A percentile compares a stretch with the other conserved stretches of the same genome.
These are phyloP conservation scores for Penicillium longicatenatum DNA, from an alignment of 495 filamentous ascomycete genomes.

Conservation along the genomic window DNA sequence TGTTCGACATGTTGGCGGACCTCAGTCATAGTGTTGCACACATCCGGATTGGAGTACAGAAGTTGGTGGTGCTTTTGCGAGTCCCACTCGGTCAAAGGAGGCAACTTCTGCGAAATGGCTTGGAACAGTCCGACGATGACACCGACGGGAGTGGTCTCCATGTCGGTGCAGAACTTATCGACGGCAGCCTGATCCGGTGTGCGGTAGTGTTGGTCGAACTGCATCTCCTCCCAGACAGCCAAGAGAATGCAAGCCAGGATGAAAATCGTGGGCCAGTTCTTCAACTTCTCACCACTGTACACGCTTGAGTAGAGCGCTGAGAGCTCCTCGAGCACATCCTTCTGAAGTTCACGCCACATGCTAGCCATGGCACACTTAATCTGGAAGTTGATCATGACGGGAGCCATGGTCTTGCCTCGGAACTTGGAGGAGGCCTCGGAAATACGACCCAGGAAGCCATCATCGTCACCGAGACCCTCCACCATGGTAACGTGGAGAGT, in stretches of 20 bases:
- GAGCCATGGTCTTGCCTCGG: slow-evolving; percentile 83
- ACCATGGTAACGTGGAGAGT: slow-evolving; percentile 91
- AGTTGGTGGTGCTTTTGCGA: slow-evolving; percentile 82
- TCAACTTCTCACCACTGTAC: slow-evolving; percentile 89
- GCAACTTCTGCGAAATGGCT: slow-evolving; percentile 92
- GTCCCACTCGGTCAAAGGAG: slow-evolving; percentile 88
- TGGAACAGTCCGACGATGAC: slow-evolving; percentile 94
- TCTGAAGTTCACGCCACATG: slow-evolving; percentile 95
- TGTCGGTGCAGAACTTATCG: slow-evolving; percentile 89
- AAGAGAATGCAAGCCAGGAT: slow-evolving; percentile 87
- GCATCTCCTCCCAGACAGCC: slow-evolving; percentile 95
- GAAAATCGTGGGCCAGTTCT: slow-evolving; percentile 98
- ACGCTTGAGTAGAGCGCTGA: slow-evolving; percentile 88
- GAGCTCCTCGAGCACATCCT: slow-evolving; percentile 90
- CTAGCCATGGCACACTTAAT: slow-evolving; percentile 92
- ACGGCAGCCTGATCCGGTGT: slow-evolving; percentile 79
- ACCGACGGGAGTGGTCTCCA: slow-evolving; percentile 91
- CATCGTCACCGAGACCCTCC: slow-evolving; percentile 80
- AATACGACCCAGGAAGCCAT: slow-evolving; percentile 75
- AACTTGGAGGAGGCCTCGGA: slow-evolving; percentile 76
- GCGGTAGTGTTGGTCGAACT: slow-evolving; percentile 94
- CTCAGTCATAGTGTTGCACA: slow-evolving; percentile 93
- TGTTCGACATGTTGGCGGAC: slow-evolving; percentile 84
- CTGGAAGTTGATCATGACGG: slow-evolving; percentile 98
- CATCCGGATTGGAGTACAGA: slow-evolving; percentile 82